phyloP scores from a whole-genome alignment of 768 basidiomycete species.

The Naematelia encephala region DNA sequence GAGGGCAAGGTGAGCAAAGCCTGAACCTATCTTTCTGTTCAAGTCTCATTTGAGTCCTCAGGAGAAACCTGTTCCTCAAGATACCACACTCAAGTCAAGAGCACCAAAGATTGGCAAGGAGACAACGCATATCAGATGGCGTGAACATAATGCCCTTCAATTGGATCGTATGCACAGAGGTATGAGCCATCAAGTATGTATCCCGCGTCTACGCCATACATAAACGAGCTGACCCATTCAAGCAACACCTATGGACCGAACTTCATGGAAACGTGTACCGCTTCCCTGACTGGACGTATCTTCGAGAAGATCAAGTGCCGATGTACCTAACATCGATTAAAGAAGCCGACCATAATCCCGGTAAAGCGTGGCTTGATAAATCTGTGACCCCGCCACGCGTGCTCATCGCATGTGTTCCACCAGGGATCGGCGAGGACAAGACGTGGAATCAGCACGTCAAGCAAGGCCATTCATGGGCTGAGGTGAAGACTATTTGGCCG shows the following conservation, averaged over 20 bases:
- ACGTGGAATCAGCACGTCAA: conserved; percentile 57
- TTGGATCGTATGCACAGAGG: conserved; percentile 62
- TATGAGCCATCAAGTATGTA: conserved; percentile 65
- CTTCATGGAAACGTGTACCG: conserved; percentile 53
- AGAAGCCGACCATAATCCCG: background rate
- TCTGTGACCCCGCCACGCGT: conserved; percentile 41
- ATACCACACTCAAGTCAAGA: conserved; percentile 51
- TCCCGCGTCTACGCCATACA: too few species aligned
- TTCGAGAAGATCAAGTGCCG: conserved; percentile 1
- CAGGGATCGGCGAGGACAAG: background rate
- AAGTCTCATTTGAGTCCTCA: conserved; percentile 32
- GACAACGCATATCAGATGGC: conserved; percentile 61
- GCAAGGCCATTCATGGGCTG: background rate
- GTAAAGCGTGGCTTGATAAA: conserved; percentile 13
- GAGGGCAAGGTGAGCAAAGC: conserved; percentile 59
- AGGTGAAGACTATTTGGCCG: conserved; percentile 56
- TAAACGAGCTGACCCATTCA: too few species aligned
- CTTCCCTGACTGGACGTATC: conserved; percentile 50
- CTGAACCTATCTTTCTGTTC: background rate
- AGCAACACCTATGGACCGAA: conserved; percentile 35
- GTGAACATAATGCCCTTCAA: conserved; percentile 58
- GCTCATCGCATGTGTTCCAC: conserved; percentile 58
- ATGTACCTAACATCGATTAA: background rate
- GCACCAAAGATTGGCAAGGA: conserved; percentile 63
- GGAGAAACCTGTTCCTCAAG: conserved; percentile 59